Evolutionary conservation across 768 basidiomycete genomes (phyloP).

Genomic region (Calocybe gangraenosa): DNA sequence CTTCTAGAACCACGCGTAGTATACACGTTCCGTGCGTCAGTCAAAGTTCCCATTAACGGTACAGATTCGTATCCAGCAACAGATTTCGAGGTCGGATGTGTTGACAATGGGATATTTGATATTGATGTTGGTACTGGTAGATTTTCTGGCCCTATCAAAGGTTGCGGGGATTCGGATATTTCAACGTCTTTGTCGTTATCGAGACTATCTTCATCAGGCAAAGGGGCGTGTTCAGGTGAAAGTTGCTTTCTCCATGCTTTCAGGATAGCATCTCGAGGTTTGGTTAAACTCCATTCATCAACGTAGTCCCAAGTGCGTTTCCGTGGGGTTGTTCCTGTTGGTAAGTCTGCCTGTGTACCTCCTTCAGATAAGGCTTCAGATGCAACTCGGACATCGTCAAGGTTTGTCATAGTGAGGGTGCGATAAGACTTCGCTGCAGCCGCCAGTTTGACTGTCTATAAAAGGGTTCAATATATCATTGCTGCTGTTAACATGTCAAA

Average conservation of each 20-base stretch:
- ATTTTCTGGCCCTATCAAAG: conserved; percentile 13
- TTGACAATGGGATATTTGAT: not conserved
- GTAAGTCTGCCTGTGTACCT: conserved; percentile 56
- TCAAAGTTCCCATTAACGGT: conserved; percentile 29
- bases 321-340: conserved; percentile 73
- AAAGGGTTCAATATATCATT: conserved; percentile 3
- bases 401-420: conserved; percentile 33
- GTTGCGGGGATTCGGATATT: not conserved
- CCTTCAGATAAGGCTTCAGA: conserved; percentile 49
- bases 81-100: conserved; percentile 25
- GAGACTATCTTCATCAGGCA: conserved; percentile 26
- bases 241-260: conserved; percentile 40
- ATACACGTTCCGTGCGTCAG: conserved; percentile 40
- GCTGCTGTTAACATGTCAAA: not conserved
- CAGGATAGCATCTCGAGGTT: conserved; percentile 57
- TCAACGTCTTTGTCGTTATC: conserved; percentile 19
- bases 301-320: conserved; percentile 70
- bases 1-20: conserved; percentile 29
- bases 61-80: conserved; percentile 16
- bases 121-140: conserved; percentile 5
- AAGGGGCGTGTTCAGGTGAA: conserved; percentile 30
- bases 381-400: conserved; percentile 47
- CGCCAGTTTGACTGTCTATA: conserved; percentile 38
- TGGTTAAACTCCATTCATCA: conserved; percentile 70
- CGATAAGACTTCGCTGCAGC: conserved; percentile 41